A percentile compares a stretch with the other conserved stretches of the same genome.
Conservation (phyloP, 2,329 filamentous ascomycete species). For the Exophiala calicioides region DNA sequence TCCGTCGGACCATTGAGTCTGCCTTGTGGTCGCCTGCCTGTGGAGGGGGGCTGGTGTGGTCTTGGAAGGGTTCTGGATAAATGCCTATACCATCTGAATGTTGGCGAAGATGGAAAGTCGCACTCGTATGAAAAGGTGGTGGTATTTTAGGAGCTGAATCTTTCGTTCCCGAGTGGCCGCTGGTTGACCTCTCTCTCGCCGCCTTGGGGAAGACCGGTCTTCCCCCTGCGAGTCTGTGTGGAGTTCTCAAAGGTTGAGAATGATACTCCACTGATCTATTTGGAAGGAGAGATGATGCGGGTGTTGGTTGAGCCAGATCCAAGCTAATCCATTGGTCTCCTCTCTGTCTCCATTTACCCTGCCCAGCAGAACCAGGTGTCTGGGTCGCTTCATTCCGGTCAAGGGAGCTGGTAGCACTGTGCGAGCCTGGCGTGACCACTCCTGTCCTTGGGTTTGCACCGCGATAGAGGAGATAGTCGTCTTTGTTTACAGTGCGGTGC, state of each 20-base stretch:
- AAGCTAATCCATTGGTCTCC: conserved; percentile 41
- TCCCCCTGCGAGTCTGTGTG: conserved; percentile 13
- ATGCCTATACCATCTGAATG: neutral
- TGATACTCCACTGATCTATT: conserved; percentile 8
- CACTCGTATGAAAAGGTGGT: neutral
- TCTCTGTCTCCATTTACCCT: conserved; percentile 37
- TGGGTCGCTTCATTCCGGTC: conserved; percentile 22
- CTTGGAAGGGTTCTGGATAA: neutral
- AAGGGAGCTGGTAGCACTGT: conserved; percentile 31
- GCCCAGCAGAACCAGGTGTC: conserved; percentile 14
- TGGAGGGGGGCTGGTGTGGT: neutral
- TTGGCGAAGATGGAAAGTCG: neutral
- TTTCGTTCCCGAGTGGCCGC: neutral
- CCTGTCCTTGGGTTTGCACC: conserved; percentile 40
- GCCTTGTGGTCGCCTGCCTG: neutral
- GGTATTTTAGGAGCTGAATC: neutral
- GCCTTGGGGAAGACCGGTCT: neutral
- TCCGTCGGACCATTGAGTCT: conserved; percentile 19
- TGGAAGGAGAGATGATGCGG: conserved; percentile 18
- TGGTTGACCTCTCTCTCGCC: neutral
- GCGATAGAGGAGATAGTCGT: conserved; percentile 38
- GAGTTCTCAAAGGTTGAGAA: conserved; percentile 10
- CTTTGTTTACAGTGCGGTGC: conserved; percentile 31
- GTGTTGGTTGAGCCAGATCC: conserved; percentile 33
- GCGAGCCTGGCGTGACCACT: conserved; percentile 39